Conservation (phyloP, 2,329 filamentous ascomycete genomes). For the Aurifilum marmelostoma region DNA sequence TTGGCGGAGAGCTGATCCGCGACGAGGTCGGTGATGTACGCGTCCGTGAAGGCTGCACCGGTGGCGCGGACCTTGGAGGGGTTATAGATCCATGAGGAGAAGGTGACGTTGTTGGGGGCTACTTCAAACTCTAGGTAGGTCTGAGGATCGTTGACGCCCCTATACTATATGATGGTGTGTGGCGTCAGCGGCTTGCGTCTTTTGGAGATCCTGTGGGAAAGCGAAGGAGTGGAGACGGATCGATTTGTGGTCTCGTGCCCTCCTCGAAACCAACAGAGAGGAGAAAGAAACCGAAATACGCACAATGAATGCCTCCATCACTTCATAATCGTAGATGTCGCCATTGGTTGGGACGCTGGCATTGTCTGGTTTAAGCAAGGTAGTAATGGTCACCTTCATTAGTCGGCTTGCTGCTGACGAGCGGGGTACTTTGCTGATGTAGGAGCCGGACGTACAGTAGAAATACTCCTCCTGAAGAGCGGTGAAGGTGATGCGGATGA, state of each 20-base stretch:
- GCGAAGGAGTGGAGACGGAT: too few species aligned
- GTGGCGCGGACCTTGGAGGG: conserved; percentile 48
- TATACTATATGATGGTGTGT: conserved; percentile 33
- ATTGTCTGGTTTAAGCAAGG: too few species aligned
- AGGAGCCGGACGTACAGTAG: conserved; percentile 47
- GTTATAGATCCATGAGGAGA: conserved; percentile 56
- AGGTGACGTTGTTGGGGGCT: conserved; percentile 55
- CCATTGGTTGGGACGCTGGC: conserved; percentile 44
- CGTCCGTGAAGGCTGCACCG: conserved; percentile 48
- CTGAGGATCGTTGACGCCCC: conserved; percentile 49
- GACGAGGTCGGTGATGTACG: conserved; percentile 45
- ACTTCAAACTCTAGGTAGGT: conserved; percentile 57
- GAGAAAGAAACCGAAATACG: neutral
- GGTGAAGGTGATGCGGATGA: conserved; percentile 48
- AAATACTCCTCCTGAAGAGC: conserved; percentile 51
- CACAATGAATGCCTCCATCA: conserved; percentile 53
- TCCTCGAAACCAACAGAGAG: too few species aligned
- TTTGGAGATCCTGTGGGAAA: too few species aligned
- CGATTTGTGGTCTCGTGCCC: too few species aligned
- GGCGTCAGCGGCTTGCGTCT: neutral
- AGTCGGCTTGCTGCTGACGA: neutral
- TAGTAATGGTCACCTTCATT: neutral
- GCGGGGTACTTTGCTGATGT: neutral
- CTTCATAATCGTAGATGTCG: conserved; percentile 53
- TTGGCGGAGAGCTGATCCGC: conserved; percentile 46